phyloP scores from a whole-genome alignment of 768 basidiomycete species.

The Filobasidium wieringae region DNA sequence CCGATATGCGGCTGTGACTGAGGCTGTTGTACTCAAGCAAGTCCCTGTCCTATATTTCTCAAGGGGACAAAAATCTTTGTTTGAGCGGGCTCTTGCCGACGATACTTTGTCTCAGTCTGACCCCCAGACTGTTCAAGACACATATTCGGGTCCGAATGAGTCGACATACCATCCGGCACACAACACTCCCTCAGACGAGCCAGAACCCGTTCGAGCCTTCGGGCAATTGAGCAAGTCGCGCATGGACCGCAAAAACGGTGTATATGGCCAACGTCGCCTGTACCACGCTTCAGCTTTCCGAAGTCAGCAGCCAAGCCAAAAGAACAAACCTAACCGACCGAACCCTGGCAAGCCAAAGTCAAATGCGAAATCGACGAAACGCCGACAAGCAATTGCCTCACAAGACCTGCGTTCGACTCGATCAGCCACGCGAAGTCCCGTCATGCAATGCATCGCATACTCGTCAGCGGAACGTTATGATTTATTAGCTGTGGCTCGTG shows the following conservation, averaged over 20 bases:
- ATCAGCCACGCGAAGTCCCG: slow-evolving; percentile 69
- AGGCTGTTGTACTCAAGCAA: slow-evolving; percentile 55
- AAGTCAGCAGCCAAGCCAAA: background rate
- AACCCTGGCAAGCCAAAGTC: background rate
- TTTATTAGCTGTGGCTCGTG: slow-evolving; percentile 48
- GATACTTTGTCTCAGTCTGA: slow-evolving; percentile 7
- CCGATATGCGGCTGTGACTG: slow-evolving; percentile 69
- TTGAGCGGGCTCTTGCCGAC: slow-evolving; percentile 25
- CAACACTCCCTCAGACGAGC: background rate
- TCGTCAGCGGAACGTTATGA: slow-evolving; percentile 76
- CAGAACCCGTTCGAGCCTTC: background rate
- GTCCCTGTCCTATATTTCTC: slow-evolving; percentile 63
- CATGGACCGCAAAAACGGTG: too few species aligned
- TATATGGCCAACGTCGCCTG: background rate
- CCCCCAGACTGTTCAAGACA: background rate
- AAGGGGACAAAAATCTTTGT: slow-evolving; percentile 29
- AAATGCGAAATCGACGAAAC: slow-evolving; percentile 36
- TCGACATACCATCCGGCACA: background rate
- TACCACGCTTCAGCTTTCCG: background rate
- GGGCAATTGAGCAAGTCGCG: background rate
- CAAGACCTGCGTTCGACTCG: slow-evolving; percentile 74
- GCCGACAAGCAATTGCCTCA: slow-evolving; percentile 73
- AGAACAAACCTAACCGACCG: background rate
- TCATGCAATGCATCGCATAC: slow-evolving; percentile 67
- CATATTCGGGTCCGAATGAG: background rate